These are phyloP conservation scores for Pyronema domesticum DNA, from an alignment of 495 filamentous ascomycete species.

Conservation along the genomic window DNA sequence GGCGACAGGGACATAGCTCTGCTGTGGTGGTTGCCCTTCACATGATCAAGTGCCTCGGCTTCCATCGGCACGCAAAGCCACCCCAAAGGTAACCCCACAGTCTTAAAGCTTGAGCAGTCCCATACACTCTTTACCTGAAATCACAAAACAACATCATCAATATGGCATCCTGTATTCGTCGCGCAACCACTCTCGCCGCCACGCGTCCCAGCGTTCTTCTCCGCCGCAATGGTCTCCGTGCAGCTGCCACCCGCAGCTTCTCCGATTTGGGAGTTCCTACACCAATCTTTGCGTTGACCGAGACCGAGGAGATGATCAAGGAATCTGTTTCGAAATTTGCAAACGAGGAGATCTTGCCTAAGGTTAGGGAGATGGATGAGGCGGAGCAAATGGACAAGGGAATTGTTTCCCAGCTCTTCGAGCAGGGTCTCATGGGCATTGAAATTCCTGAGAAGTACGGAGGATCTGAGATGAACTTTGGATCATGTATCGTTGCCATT, in stretches of 20 bases:
- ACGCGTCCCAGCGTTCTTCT: background rate
- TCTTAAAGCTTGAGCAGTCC: background rate
- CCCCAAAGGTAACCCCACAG: background rate
- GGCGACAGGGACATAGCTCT: no score
- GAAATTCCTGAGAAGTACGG: conserved; percentile 96
- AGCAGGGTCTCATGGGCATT: conserved; percentile 93
- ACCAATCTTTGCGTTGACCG: conserved; percentile 81
- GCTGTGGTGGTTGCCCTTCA: background rate
- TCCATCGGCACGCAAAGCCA: conserved; percentile 1
- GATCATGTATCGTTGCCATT: conserved; percentile 83
- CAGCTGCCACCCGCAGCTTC: conserved; percentile 12
- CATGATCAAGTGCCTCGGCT: conserved; percentile 1
- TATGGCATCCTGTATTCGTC: background rate
- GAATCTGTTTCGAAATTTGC: conserved; percentile 86
- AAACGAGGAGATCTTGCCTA: conserved; percentile 69
- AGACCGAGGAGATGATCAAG: conserved; percentile 73
- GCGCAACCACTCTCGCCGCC: background rate
- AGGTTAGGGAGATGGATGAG: conserved; percentile 96
- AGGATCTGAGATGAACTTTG: conserved; percentile 97
- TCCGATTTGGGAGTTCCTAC: conserved; percentile 40
- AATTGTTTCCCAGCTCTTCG: conserved; percentile 82
- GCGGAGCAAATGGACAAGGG: conserved; percentile 79
- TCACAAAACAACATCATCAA: background rate
- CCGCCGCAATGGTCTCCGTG: conserved; percentile 4
- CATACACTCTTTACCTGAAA: background rate